Evolutionary conservation across 2,329 filamentous ascomycete genomes (phyloP), one percentile per base, ranked within the genome.

Genomic region (Colletotrichum australisinense): DNA sequence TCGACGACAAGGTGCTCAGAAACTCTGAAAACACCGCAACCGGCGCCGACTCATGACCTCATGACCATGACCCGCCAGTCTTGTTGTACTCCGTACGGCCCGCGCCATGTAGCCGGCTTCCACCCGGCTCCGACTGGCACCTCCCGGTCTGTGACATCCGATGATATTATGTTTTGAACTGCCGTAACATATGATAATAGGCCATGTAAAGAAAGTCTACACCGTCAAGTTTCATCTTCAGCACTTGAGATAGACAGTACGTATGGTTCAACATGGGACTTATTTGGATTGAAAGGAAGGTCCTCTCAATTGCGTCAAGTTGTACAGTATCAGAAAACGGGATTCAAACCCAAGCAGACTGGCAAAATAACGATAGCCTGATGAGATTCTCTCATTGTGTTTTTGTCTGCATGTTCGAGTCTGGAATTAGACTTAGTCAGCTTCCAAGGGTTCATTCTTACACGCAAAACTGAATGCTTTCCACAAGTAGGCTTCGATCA

Each of bases 1-100:
- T 4, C 42, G 42, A 3, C 42, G 19, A 49, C 1, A 49, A 49
- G 42, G 19, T 49, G 19, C 8, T 9, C 4, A n/a, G 53, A 26
- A 26, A 16, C 16, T 52, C 26, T 52, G 2, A 16, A 30, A 8
- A 30, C 28, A 12, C 63, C 55, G 59, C 70, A 38, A 59, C 60
- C 67, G 60, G 70, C 55, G 14, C 67, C 70, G 53, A 38, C 35
- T 64, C 53, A 62, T 70, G 70, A 60, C 67, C 66, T 69, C 66
- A 62, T 69, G 32, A n/a, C 58, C 66, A 62, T 69, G 32, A n/a
- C 65, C 69, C 52, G 66, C 69, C 19, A 49, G 42, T 49, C 16
- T 38, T 60, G 22, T 38, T 49, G 22, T 5, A 12, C 32, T 35
- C 32, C 32, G 32, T 35, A 60, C 66, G 70, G 70, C 55, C 70